A percentile compares a stretch with the other conserved stretches of the same genome.
Conservation (phyloP, 176 grass and related monocot species). For the Oryza brachyantha region DNA sequence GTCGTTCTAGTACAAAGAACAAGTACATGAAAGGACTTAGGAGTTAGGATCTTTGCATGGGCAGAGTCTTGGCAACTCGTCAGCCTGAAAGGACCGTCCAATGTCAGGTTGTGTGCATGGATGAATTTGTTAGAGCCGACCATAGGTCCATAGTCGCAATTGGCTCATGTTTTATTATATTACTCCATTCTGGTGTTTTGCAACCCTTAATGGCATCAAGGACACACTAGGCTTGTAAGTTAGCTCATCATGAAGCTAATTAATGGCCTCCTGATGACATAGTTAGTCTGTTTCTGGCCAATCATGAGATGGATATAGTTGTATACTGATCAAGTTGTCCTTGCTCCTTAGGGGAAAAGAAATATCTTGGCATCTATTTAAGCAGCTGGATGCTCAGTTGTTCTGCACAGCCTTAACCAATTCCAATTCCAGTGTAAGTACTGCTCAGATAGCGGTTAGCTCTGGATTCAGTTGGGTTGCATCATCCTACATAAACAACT, state of each 20-base stretch:
- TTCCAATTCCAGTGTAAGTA: neutral
- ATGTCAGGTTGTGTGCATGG: neutral
- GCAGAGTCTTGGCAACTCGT: neutral
- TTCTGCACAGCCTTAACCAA: neutral
- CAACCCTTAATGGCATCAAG: neutral
- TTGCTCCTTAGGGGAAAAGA: neutral
- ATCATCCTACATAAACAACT: too few relatives aligned
- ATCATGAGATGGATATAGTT: conserved; percentile 6
- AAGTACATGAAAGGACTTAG: neutral
- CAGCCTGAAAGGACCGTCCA: neutral
- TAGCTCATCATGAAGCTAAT: neutral
- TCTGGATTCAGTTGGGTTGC: neutral
- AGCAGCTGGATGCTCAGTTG: neutral
- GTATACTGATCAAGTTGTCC: neutral
- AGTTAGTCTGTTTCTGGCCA: neutral
- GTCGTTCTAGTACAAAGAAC: neutral
- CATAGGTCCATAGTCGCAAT: neutral
- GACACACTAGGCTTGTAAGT: neutral
- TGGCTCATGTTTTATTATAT: neutral
- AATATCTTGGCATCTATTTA: neutral
- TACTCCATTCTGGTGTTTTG: neutral
- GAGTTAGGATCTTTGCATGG: neutral
- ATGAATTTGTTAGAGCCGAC: neutral
- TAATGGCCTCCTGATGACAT: neutral
- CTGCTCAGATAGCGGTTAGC: neutral